phyloP scores from a whole-genome alignment of 495 filamentous ascomycete genomes.

The Hypoxylon crocopeplum region DNA sequence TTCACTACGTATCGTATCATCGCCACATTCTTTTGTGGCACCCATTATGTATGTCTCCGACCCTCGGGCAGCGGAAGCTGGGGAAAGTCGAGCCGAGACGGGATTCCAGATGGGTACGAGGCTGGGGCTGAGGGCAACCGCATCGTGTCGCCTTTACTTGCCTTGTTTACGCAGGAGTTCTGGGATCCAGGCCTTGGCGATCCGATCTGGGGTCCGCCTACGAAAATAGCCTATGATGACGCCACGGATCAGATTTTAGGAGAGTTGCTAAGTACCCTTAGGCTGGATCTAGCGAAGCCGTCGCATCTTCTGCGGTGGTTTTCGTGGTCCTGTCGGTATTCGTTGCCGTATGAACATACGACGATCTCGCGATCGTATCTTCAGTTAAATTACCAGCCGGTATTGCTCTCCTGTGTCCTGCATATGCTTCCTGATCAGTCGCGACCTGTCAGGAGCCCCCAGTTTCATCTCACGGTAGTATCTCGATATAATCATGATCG shows the following conservation, averaged over 20 bases:
- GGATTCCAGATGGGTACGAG: background rate
- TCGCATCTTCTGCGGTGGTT: no score
- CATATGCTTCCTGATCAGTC: background rate
- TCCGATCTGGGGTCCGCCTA: slow-evolving; percentile 10
- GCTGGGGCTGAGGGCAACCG: background rate
- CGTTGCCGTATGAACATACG: slow-evolving; percentile 7
- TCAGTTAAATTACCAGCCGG: background rate
- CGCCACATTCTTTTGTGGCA: no score
- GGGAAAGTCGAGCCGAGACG: background rate
- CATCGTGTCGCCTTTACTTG: slow-evolving; percentile 6
- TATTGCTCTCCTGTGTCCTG: background rate
- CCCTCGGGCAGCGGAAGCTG: no score
- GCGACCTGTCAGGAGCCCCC: slow-evolving; percentile 1
- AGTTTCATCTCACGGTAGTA: slow-evolving; percentile 3
- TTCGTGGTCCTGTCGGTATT: no score
- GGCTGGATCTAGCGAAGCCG: no score
- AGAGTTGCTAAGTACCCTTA: background rate
- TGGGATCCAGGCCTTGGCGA: slow-evolving; percentile 12
- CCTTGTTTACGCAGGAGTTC: background rate
- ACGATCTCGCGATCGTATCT: slow-evolving; percentile 17
- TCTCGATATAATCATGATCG: slow-evolving; percentile 16
- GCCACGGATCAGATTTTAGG: background rate
- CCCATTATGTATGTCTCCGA: no score
- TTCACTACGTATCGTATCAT: no score
- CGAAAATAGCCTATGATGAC: slow-evolving; percentile 15